Base-by-base conservation (phyloP, 257 asterid genomes). In the Rubia yunnanensis region DNA sequence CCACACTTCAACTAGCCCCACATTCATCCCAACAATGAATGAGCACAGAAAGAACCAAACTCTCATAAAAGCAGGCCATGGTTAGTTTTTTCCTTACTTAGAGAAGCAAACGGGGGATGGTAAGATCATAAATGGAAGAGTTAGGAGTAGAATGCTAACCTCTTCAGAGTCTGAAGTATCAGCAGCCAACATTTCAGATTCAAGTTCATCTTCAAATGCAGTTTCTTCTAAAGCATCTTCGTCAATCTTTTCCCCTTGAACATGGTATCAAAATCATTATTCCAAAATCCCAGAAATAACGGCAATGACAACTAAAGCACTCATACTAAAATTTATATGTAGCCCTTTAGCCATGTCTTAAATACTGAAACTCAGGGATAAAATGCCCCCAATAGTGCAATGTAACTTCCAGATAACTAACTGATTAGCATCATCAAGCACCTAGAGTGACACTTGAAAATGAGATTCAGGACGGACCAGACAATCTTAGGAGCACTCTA, bases 161-260 rank as follows among this genome's bases (percentile, higher is more conserved):
- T 82, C 88, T 49, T 63, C 84, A 28, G 85, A 73, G 61, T 77
- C 94, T 23, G 65, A 70, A 66, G 73, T 27, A 65, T 76, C 73
- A 55, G 76, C 52, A 52, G 73, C 71, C 50, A 67, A 15, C 58
- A 46, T 27, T 69, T 67, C 74, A 24, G 69, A 69, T 49, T 64
- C 73, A 55, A 56, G 39, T 30, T 58, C 60, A 60, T 52, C 66
- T n/a, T 38, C 69, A 48, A 60, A 66, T 27, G 73, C 57, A 60
- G 63, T 66, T 11, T 46, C 63, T 36, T 72, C 63, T 54, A 59
- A 77, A 69, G 55, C 76, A 76, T 80, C 80, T 44, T 79, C 88
- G 32, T 81, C 77, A 74, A 73, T 70, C 74, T 74, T 77, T 73
- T 80, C 84, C 65, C 71, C 90, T 70, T 68, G 76, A 77, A 79